These are phyloP conservation scores for Malus hybrid DNA, from an alignment of 331 rosid species.

Conservation along the genomic window DNA sequence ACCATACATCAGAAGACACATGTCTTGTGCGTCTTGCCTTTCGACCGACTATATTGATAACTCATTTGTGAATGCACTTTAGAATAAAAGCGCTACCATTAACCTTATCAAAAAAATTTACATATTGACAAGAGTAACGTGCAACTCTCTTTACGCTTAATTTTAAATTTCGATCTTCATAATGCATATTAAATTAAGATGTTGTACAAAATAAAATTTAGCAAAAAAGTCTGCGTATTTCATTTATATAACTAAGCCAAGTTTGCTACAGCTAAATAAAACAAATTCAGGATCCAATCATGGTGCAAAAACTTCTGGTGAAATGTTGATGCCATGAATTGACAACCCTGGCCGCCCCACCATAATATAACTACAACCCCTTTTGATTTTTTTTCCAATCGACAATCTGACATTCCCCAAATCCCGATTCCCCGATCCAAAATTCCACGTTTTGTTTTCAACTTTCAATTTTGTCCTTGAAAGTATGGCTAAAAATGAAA, in stretches of 20 bases:
- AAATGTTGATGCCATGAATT: conserved; percentile 11
- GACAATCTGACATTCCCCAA: background rate
- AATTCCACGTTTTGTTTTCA: background rate
- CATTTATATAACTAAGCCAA: background rate
- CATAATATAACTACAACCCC: background rate
- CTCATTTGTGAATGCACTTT: too few relatives aligned
- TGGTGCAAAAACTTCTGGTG: background rate
- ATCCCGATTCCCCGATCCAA: background rate
- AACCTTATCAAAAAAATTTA: too few relatives aligned
- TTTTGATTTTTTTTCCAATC: background rate
- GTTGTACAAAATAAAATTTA: too few relatives aligned
- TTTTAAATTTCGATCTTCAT: background rate
- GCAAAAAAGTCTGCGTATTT: background rate
- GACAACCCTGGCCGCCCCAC: conserved; percentile 33
- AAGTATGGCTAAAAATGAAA: conserved; percentile 20
- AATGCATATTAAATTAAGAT: too few relatives aligned
- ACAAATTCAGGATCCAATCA: background rate
- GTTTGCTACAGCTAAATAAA: background rate
- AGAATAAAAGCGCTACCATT: background rate
- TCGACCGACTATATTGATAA: too few relatives aligned
- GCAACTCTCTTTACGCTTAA: too few relatives aligned
- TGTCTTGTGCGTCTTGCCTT: too few relatives aligned
- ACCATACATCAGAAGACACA: background rate
- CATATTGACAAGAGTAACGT: background rate
- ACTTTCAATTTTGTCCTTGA: background rate